Evolutionary conservation across 2,329 filamentous ascomycete species (phyloP), one percentile per base, ranked within the genome.

Genomic region (Cytospora mali): DNA sequence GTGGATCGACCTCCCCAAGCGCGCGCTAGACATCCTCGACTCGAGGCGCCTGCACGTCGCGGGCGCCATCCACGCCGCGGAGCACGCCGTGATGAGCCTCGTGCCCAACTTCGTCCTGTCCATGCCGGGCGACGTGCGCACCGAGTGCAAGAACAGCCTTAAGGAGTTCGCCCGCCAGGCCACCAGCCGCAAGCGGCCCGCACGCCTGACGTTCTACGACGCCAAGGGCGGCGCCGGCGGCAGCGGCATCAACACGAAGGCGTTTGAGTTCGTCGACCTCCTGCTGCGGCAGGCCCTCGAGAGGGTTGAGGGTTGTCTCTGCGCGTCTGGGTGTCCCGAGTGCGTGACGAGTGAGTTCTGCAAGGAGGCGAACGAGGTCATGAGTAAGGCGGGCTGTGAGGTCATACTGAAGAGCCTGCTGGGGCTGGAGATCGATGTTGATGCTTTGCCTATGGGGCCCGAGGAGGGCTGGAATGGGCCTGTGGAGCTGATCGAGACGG

Each of bases 161-260:
- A 98, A 98, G 74, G 94, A 98, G 75, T 92, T 97, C 66, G 87
- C 91, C 0, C 86, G 86, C 68, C 78, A 81, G 58, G 86, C 90
- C 70, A 88, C 86, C 0, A 77, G 79, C 29, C 84, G 93, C 31
- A 97, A 97, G 76, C 83, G 95, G 4, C 95, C 94, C 0, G 95
- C 93, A 0, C 81, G 95, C 0, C 77, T 99, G 54, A 97, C 92
- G 0, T 97, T 99, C 71, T 99, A 98, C 75, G 95, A 98, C 73
- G 89, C 92, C 3, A 97, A 96, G 75, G 95, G 95, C 9, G 94
- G 94, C 0, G 84, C 90, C 0, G 84, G 86, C 50, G 94, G 94
- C 0, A 90, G 87, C 0, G 95, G 95, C 0, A 96, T 97, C 68
- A 92, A 90, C 66, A 91, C 89, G 46, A 97, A 97, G 73, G 94